Evolutionary conservation across 2,329 filamentous ascomycete genomes (phyloP), one percentile per base, ranked within the genome.

Genomic region (Fusarium sp.): DNA sequence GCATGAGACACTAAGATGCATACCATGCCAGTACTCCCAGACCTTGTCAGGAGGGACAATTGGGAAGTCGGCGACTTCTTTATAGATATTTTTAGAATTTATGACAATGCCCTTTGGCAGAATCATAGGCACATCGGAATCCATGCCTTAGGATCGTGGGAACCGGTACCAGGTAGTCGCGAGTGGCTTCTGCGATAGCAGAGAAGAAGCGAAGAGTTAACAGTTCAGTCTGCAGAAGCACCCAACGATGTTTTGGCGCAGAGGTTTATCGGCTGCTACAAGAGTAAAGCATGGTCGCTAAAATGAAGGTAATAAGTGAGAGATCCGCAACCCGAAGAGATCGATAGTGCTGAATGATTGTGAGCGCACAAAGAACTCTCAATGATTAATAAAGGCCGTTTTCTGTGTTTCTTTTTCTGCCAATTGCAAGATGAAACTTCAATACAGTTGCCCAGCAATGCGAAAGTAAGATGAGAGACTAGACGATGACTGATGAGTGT

Each of bases 1-100:
- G 24, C 42, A 24, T 34, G 17, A 17, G 39, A 18, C 33, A 43
- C 7, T 17, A 57, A 46, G 48, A 52, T 50, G 73, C 72, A 69
- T 82, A 90, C 87, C 86, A 78, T 87, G 84, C 84, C 87, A 89
- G 73, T 87, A 86, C 71, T 84, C 80, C 71, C 81, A 81, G 55
- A 89, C 84, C 65, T 87, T 84, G 62, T 87, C 85, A 34, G 81
- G 76, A 17, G 87, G 84, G 8, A 88, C 79, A 34, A 82, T 76
- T 22, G 83, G 75, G 70, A 85, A 85, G 68, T 80, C 82, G 34
- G 87, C 86, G 49, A 89, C 84, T 69, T 87, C 85, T 26, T 81
- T 81, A 69, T 88, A 87, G 34, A 89, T 81, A 50, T 81, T 79
- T 34, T 78, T 78, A 10, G 82, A 83, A 77, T 89, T 90, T 50